Evolutionary conservation across 768 basidiomycete genomes (phyloP).

Genomic region (Lyophyllum atratum): DNA sequence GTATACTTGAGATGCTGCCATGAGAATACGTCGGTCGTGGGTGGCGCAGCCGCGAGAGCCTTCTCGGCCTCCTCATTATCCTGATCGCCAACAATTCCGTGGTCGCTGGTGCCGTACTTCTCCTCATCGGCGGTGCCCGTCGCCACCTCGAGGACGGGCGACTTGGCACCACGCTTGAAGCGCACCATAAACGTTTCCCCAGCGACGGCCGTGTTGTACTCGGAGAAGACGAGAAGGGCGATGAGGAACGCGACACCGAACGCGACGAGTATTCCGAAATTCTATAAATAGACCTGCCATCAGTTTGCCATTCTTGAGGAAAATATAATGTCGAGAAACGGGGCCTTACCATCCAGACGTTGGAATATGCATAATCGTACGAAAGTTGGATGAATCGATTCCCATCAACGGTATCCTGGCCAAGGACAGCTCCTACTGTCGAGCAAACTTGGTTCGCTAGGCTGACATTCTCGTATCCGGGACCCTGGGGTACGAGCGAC

Average conservation of each 20-base stretch:
- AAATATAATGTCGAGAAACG: too few relatives aligned
- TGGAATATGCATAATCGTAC: conserved; percentile 46
- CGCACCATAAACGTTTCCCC: conserved; percentile 46
- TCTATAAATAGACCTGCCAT: conserved; percentile 36
- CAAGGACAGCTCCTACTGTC: conserved; percentile 63
- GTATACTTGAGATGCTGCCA: conserved; percentile 76
- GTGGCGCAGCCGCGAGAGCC: conserved; percentile 41
- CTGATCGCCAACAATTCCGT: conserved; percentile 10
- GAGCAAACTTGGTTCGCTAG: conserved; percentile 77
- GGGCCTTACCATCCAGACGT: conserved; percentile 50
- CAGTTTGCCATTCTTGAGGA: too few relatives aligned
- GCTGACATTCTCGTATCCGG: conserved; percentile 58
- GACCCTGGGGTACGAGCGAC: conserved; percentile 59
- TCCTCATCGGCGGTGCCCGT: conserved; percentile 42
- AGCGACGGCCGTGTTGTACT: conserved; percentile 45
- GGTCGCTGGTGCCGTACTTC: conserved; percentile 19
- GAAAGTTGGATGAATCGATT: conserved; percentile 48
- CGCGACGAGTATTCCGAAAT: conserved; percentile 68
- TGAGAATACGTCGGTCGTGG: conserved; percentile 70
- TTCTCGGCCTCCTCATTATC: conserved; percentile 26
- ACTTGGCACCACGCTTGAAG: conserved; percentile 62
- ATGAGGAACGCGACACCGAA: conserved; percentile 65
- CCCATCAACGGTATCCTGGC: conserved; percentile 63
- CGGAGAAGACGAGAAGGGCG: conserved; percentile 60
- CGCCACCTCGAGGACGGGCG: conserved; percentile 27